phyloP scores from a whole-genome alignment of 2,329 filamentous ascomycete genomes.

The Pestalotiopsis sp. region DNA sequence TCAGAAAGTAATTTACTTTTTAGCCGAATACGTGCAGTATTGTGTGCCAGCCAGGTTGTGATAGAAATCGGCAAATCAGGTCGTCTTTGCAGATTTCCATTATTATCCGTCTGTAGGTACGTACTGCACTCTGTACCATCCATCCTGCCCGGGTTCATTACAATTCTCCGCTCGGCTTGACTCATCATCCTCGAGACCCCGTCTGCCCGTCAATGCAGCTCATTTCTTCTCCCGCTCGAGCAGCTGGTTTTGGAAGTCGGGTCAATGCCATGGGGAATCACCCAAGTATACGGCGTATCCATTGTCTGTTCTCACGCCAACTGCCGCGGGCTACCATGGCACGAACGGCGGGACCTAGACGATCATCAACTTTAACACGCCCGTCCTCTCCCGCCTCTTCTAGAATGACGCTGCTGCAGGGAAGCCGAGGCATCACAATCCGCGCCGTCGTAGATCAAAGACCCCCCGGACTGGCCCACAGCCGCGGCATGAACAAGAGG shows the following conservation, averaged over 20 bases:
- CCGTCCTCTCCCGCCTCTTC: not conserved
- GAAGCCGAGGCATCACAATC: not conserved
- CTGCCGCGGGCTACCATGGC: not conserved
- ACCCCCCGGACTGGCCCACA: not conserved
- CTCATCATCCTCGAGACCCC: not conserved
- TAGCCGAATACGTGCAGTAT: not conserved
- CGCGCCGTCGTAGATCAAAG: not conserved
- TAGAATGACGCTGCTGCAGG: not conserved
- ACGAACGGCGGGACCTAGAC: not conserved
- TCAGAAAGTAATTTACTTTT: not conserved
- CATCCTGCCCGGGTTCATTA: not conserved
- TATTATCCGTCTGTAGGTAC: no score
- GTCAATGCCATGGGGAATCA: not conserved
- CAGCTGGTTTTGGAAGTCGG: not conserved
- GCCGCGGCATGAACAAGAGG: not conserved
- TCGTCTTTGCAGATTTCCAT: not conserved
- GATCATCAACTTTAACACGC: not conserved
- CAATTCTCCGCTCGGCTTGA: not conserved
- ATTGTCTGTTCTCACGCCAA: not conserved
- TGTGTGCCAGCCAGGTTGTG: not conserved
- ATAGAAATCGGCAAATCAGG: not conserved
- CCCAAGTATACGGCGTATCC: no score
- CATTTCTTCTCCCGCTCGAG: not conserved
- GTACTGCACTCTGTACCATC: not conserved
- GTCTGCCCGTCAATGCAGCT: not conserved